Base-by-base conservation (phyloP, 306 rosid genomes). In the Gynostemma pentaphyllum region DNA sequence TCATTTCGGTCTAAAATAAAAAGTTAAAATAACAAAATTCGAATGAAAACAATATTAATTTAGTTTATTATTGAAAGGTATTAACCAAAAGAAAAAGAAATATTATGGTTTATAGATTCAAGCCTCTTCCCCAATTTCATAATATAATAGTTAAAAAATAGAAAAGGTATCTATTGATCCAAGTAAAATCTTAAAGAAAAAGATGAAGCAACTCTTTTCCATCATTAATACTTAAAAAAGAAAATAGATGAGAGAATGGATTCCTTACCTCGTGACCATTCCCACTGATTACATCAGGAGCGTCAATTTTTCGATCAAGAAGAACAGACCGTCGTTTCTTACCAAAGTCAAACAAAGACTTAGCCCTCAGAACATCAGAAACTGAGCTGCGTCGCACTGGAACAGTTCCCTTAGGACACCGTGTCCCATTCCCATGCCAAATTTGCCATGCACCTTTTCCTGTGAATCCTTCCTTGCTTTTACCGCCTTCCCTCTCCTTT, bases 371-470 rank as follows among this genome's bases (percentile, higher is more conserved):
- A 23, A 85, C 95, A 34, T 87, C 96, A 12, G 40, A 39, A 68
- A 75, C 78, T 4, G 74, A 67, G 77, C 86, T 84, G 32, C 90
- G 82, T 62, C 97, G 76, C 76, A 88, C 70, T 0, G 99, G 95
- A 64, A 94, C 76, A n/a, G 82, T 94, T 21, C 97, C 97, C 56
- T 70, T 78, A 0, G 94, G 95, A 59, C 99, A 94, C 27, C 75
- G 32, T 5, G 94, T 94, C 66, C 97, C 90, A 29, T 94, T 94
- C 67, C 45, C 67, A 63, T 87, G 94, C 99, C 96, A 94, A 86
- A 66, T 84, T 69, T 92, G 96, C 82, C 81, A 75, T 55, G 72
- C 79, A 66, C 62, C 71, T 14, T 28, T 46, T 3, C 2, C 56
- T 19, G 21, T 59, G 3, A 22, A 61, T 61, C 49, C 34, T 2